A percentile compares a stretch with the other conserved stretches of the same genome.
Evolutionary conservation across 495 filamentous ascomycete species (phyloP).

Genomic region (Penicillium coffeae): DNA sequence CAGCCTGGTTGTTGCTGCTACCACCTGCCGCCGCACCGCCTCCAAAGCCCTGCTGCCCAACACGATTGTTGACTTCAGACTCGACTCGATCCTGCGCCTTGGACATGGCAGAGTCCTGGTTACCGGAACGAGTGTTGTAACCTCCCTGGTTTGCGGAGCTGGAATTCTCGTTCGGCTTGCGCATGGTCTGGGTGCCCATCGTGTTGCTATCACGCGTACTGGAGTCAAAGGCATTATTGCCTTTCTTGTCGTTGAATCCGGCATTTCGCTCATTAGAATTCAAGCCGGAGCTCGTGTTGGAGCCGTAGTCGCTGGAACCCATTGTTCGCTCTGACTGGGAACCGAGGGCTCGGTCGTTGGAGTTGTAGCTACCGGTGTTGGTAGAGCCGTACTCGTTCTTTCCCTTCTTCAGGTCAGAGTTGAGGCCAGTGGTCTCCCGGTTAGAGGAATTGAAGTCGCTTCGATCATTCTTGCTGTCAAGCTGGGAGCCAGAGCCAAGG

Average conservation of each 20-base stretch:
- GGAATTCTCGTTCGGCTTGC: not conserved
- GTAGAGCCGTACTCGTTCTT: not conserved
- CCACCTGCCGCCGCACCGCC: constrained; percentile 26
- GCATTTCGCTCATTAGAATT: no score
- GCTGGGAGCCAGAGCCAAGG: not conserved
- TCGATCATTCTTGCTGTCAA: not conserved
- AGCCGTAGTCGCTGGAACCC: not conserved
- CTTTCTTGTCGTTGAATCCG: no score
- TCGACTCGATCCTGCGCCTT: constrained; percentile 39
- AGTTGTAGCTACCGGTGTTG: constrained; percentile 2
- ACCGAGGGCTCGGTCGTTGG: not conserved
- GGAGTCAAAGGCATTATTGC: not conserved
- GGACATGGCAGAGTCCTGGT: constrained; percentile 16
- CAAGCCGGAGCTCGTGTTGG: not conserved
- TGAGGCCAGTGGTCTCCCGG: not conserved
- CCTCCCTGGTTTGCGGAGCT: constrained; percentile 7
- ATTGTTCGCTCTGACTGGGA: not conserved
- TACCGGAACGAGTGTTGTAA: constrained; percentile 10
- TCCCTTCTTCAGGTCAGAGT: not conserved
- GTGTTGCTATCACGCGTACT: not conserved
- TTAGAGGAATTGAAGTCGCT: constrained; percentile 4
- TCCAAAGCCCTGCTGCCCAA: constrained; percentile 21
- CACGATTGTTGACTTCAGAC: constrained; percentile 35
- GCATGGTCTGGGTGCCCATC: not conserved
- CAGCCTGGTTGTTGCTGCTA: constrained; percentile 26